phyloP scores from a whole-genome alignment of 768 basidiomycete genomes.

The Mycena indigotica region DNA sequence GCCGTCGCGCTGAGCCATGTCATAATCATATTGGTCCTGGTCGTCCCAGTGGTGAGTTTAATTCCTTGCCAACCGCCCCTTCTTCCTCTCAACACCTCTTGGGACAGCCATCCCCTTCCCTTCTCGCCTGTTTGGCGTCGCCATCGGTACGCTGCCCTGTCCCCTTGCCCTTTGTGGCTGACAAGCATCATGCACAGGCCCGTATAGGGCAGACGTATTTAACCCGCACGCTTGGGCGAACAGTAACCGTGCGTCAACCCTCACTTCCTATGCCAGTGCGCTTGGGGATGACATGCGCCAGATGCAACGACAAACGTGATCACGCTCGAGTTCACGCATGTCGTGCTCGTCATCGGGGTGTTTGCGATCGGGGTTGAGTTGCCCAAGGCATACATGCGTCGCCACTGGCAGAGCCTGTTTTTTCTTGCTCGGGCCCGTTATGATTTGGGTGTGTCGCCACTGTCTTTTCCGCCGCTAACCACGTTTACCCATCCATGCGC shows the following conservation, averaged over 20 bases:
- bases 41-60: no score
- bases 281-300: no score
- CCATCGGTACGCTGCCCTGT: no score
- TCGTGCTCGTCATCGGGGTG: slow-evolving; percentile 96
- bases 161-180: no score
- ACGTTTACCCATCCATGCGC: slow-evolving; percentile 12
- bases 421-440: slow-evolving; percentile 83
- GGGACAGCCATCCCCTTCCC: no score
- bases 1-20: no score
- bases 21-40: no score
- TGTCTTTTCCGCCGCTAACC: slow-evolving; percentile 3
- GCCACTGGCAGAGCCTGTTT: slow-evolving; percentile 90
- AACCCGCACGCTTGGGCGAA: slow-evolving; percentile 78
- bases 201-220: slow-evolving; percentile 80
- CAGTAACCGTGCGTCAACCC: slow-evolving; percentile 20
- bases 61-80: no score
- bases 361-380: slow-evolving; percentile 98
- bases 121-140: slow-evolving; percentile 78
- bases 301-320: slow-evolving; percentile 65
- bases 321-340: slow-evolving; percentile 87
- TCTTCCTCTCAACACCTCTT: no score
- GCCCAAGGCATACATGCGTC: slow-evolving; percentile 90
- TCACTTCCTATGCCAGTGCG: no score
- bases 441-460: slow-evolving; percentile 71
- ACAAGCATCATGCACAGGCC: no score